Base-by-base conservation (phyloP, 345 rosid genomes). In the Acer negundo region DNA sequence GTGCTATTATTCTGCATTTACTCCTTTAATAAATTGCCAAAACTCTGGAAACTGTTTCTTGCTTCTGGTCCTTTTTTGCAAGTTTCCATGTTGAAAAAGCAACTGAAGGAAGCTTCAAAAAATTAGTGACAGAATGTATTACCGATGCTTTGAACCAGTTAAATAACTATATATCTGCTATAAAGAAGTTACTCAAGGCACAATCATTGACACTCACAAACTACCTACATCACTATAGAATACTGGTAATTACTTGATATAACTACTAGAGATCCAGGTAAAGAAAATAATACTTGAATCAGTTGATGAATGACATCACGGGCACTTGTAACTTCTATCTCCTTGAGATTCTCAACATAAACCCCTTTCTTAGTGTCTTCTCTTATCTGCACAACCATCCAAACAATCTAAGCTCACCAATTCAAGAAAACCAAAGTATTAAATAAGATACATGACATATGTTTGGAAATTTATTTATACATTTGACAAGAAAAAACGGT, bases 311-410 rank as follows among this genome's bases (percentile, higher is more conserved):
- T 88, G 75, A 89, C 94, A 84, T 97, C 99, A 67, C 97, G 84
- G 44, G 97, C 93, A 88, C 91, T 88, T 62, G 89, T 80, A 59
- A 97, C 99, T 85, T 93, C 97, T 72, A 90, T 85, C 89, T 97
- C 99, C 88, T 89, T 97, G 6, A 94, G 86, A 83, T 90, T 94
- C 79, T 97, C 99, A 46, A 97, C 99, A 83, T 97, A 85, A 70
- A 97, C 87, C 62, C 98, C 99, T 86, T 91, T 94, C 87, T 89
- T 97, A 40, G 81, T 87, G 79, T 97, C 99, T 84, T 97, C 99
- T 82, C 99, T 89, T 80, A 97, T 84, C 99, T 97, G 87, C 62
- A 58, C 38, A 35, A 67, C 28, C 51, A 23, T 40, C 24, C 20
- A 62, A 47, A 42, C 22, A 59, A 10, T 15, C 38, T 35, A 35